A percentile compares a stretch with the other conserved stretches of the same genome.
These are phyloP conservation scores for Garcileccinum viscosum DNA, from an alignment of 1,284 basidiomycete species.

Conservation along the genomic window DNA sequence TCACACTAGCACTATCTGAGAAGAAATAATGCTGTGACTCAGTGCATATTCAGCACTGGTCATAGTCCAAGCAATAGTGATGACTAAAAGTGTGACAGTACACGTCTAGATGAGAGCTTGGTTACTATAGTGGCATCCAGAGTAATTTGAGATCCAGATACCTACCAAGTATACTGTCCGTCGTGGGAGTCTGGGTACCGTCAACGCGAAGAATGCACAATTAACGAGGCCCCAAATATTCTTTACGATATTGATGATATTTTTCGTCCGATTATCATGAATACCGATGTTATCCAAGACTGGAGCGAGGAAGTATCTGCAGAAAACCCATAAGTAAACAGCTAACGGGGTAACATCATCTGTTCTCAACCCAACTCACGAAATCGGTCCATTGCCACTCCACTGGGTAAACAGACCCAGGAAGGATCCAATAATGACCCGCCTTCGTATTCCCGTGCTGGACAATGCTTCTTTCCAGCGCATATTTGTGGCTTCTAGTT, in stretches of 20 bases:
- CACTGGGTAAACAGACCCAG: constrained; percentile 58
- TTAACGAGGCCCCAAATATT: constrained; percentile 10
- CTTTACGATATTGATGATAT: constrained; percentile 15
- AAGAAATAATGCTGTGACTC: constrained; percentile 7
- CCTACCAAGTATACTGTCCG: neutral
- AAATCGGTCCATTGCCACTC: constrained; percentile 20
- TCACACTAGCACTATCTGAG: constrained; percentile 12
- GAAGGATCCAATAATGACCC: constrained; percentile 13
- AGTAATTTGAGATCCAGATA: neutral
- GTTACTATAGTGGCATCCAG: neutral
- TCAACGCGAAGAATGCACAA: neutral
- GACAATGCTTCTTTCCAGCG: constrained; percentile 6
- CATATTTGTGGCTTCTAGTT: constrained; percentile 2
- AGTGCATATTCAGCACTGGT: constrained; percentile 14
- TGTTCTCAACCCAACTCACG: neutral
- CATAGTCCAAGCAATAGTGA: constrained; percentile 9
- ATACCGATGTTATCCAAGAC: constrained; percentile 23
- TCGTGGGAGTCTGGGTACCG: neutral
- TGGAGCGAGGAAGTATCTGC: constrained; percentile 12
- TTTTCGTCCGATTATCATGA: constrained; percentile 17
- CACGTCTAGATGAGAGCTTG: neutral
- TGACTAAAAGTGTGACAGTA: neutral
- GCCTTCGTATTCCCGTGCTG: constrained; percentile 15
- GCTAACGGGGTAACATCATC: neutral
- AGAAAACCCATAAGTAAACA: neutral